phyloP scores from a whole-genome alignment of 129 eudicot species.

The Flaveria bidentis region DNA sequence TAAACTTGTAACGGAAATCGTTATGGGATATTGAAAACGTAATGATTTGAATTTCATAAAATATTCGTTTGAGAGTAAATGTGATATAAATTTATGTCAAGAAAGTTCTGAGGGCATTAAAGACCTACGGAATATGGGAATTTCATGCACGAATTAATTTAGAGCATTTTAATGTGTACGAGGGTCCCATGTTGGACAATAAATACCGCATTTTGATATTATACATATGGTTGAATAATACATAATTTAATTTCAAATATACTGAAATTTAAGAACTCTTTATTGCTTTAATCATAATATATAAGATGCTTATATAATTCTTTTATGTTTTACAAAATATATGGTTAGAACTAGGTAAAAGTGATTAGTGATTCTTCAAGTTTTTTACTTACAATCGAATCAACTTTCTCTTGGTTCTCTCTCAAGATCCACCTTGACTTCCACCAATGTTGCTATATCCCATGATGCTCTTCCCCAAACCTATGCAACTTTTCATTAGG shows the following conservation, averaged over 20 bases:
- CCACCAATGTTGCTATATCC: too few species aligned
- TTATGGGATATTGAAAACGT: not conserved
- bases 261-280: too few species aligned
- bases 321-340: too few species aligned
- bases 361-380: too few species aligned
- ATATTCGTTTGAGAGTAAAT: constrained; percentile 17
- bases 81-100: constrained; percentile 35
- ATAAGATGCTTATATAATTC: too few species aligned
- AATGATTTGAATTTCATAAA: constrained; percentile 1
- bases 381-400: too few species aligned
- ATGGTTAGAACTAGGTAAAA: too few species aligned
- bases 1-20: not conserved
- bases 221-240: not conserved
- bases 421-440: too few species aligned
- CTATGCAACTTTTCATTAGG: too few species aligned
- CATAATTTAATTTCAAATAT: not conserved
- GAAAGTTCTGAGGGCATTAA: constrained; percentile 35
- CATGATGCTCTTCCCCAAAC: too few species aligned
- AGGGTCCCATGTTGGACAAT: constrained; percentile 33
- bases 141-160: constrained; percentile 28
- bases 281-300: too few species aligned
- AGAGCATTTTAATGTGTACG: constrained; percentile 34
- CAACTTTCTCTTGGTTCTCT: too few species aligned
- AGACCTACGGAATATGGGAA: constrained; percentile 22
- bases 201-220: constrained; percentile 3